phyloP scores from a whole-genome alignment of 352 stramenopile species.

The Phytophthora cactorum region DNA sequence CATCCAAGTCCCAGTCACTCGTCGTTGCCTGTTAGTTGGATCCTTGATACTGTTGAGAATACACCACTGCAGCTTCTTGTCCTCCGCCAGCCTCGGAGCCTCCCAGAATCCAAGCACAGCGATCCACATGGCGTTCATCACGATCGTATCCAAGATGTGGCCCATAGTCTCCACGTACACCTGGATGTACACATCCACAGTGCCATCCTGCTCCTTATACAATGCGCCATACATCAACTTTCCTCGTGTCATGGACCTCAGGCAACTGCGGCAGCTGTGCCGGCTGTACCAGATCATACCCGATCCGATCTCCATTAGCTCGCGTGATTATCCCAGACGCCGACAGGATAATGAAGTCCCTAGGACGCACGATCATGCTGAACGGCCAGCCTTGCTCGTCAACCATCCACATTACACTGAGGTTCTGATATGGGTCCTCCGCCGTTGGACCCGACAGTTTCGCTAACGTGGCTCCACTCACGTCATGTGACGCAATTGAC shows the following conservation, averaged over 20 bases:
- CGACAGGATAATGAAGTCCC: slow-evolving; percentile 43
- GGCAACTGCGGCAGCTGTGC: slow-evolving; percentile 32
- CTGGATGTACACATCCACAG: slow-evolving; percentile 63
- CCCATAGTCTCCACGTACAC: slow-evolving; percentile 41
- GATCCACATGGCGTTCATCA: slow-evolving; percentile 32
- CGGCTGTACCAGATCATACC: slow-evolving; percentile 48
- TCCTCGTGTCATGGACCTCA: slow-evolving; percentile 36
- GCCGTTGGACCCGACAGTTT: slow-evolving; percentile 40
- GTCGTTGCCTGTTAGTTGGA: background rate
- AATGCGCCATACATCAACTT: slow-evolving; percentile 51
- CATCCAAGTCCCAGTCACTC: background rate
- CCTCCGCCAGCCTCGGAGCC: slow-evolving; percentile 11
- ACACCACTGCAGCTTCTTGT: slow-evolving; percentile 28
- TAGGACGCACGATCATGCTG: slow-evolving; percentile 4
- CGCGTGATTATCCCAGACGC: slow-evolving; percentile 42
- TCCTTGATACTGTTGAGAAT: slow-evolving; percentile 17
- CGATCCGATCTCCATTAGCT: slow-evolving; percentile 42
- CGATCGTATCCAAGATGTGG: slow-evolving; percentile 25
- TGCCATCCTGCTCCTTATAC: slow-evolving; percentile 46
- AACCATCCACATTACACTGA: slow-evolving; percentile 54
- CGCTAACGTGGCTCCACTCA: slow-evolving; percentile 37
- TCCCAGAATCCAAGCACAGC: slow-evolving; percentile 20
- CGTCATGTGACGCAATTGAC: slow-evolving; percentile 44
- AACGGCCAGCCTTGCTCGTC: slow-evolving; percentile 40
- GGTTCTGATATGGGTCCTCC: slow-evolving; percentile 43